These are phyloP conservation scores for Diaporthe citrichinensis DNA, from an alignment of 2,329 filamentous ascomycete species.

Conservation along the genomic window DNA sequence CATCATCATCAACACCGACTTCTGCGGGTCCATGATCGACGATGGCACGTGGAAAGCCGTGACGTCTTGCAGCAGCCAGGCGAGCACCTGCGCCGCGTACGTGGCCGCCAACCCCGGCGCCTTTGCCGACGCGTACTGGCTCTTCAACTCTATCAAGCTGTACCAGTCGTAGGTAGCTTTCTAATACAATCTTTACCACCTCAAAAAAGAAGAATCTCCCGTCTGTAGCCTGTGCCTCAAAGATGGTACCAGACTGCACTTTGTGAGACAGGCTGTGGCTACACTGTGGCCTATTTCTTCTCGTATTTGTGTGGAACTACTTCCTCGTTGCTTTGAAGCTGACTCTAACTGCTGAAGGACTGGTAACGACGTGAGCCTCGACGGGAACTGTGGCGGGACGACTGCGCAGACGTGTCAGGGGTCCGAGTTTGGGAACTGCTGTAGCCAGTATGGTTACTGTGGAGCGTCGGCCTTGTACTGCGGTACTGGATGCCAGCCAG, in stretches of 20 bases:
- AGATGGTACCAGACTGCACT: too few species aligned
- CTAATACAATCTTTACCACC: too few species aligned
- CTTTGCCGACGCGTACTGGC: constrained; percentile 72
- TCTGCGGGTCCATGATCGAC: constrained; percentile 48
- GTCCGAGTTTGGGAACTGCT: constrained; percentile 16
- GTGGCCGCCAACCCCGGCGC: constrained; percentile 69
- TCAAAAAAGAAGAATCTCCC: too few species aligned
- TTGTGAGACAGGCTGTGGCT: too few species aligned
- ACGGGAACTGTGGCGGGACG: constrained; percentile 19
- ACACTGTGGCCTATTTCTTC: too few species aligned
- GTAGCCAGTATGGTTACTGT: constrained; percentile 24
- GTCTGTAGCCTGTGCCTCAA: too few species aligned
- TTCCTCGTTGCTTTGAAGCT: too few species aligned
- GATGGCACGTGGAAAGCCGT: constrained; percentile 42
- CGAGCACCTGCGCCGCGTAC: constrained; percentile 63
- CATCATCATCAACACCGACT: constrained; percentile 56
- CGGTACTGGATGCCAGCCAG: constrained; percentile 8
- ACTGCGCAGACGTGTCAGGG: constrained; percentile 23
- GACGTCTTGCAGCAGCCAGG: constrained; percentile 41
- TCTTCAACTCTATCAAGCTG: constrained; percentile 61
- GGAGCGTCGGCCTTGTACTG: neutral
- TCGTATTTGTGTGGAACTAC: too few species aligned
- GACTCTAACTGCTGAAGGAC: neutral
- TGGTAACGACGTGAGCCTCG: neutral
- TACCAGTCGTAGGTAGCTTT: constrained; percentile 46